These are phyloP conservation scores for Paspalum notatum DNA, from an alignment of 176 grass and related monocot genomes.

Conservation along the genomic window DNA sequence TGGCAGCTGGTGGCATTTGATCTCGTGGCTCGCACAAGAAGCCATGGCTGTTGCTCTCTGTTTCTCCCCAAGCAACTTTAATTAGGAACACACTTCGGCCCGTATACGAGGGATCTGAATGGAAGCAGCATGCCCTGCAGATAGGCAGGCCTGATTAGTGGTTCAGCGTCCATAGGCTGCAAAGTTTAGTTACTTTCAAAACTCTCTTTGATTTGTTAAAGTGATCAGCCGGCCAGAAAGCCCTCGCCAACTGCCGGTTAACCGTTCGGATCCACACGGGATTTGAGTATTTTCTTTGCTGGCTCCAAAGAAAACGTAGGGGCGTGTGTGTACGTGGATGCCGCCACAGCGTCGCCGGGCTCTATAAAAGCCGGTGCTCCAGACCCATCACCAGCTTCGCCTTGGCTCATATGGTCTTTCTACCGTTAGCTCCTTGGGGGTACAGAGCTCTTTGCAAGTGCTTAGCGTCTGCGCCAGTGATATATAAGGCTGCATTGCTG, in stretches of 20 bases:
- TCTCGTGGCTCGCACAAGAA: constrained; percentile 13
- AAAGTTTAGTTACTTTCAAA: not conserved
- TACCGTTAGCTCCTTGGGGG: not conserved
- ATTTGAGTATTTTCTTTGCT: not conserved
- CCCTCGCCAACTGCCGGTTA: constrained; percentile 30
- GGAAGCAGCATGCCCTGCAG: not conserved
- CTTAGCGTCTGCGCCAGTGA: not conserved
- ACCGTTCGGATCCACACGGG: not conserved
- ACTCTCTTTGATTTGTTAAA: not conserved
- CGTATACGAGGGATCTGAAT: not conserved
- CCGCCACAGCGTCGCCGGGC: not conserved
- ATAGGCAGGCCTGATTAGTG: not conserved
- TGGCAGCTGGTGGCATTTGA: not conserved
- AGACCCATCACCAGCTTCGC: not conserved
- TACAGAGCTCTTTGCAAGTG: not conserved
- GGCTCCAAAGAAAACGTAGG: not conserved
- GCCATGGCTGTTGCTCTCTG: not conserved
- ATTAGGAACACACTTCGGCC: constrained; percentile 33
- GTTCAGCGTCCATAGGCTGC: not conserved
- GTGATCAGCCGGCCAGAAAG: constrained; percentile 8
- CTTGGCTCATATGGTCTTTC: not conserved
- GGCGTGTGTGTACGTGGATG: constrained; percentile 13
- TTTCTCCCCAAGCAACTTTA: not conserved
- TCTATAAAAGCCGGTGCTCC: constrained; percentile 42
- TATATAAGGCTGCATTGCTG: constrained; percentile 3